Conservation (phyloP, 495 filamentous ascomycete species). For the Podospora pseudoanserina region DNA sequence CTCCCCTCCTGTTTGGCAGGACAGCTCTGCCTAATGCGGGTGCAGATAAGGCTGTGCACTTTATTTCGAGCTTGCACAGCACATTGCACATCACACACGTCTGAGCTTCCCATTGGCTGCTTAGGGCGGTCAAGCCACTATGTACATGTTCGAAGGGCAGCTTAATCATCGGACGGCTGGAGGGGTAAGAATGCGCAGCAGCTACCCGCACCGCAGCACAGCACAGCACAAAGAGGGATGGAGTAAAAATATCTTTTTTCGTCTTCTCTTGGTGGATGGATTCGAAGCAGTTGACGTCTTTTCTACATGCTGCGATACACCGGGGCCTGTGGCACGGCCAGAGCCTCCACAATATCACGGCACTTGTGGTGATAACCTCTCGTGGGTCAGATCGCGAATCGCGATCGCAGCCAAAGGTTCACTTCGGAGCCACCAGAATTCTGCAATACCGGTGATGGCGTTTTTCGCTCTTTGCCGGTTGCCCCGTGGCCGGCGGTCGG, state of each 20-base stretch:
- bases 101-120: slow-evolving; percentile 24
- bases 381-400: background rate
- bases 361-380: slow-evolving; percentile 7
- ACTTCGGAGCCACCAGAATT: background rate
- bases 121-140: slow-evolving; percentile 18
- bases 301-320: slow-evolving; percentile 26
- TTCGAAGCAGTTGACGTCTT: slow-evolving; percentile 7
- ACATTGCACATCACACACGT: slow-evolving; percentile 16
- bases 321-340: slow-evolving; percentile 21
- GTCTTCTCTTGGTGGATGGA: background rate
- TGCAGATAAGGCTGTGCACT: slow-evolving; percentile 33
- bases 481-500: background rate
- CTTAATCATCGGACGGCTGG: slow-evolving; percentile 15
- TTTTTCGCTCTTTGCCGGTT: background rate
- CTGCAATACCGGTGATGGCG: background rate
- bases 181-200: slow-evolving; percentile 29
- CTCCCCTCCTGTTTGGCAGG: slow-evolving; percentile 4
- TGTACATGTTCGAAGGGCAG: background rate
- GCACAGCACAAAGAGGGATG: slow-evolving; percentile 25
- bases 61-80: slow-evolving; percentile 25
- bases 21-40: slow-evolving; percentile 24
- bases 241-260: slow-evolving; percentile 34
- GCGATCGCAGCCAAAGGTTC: background rate
- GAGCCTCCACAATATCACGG: slow-evolving; percentile 29
- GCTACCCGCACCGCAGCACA: slow-evolving; percentile 24